A percentile compares a stretch with the other conserved stretches of the same genome.
Conservation (phyloP, 2,329 filamentous ascomycete genomes). For the Xylaria sp. region DNA sequence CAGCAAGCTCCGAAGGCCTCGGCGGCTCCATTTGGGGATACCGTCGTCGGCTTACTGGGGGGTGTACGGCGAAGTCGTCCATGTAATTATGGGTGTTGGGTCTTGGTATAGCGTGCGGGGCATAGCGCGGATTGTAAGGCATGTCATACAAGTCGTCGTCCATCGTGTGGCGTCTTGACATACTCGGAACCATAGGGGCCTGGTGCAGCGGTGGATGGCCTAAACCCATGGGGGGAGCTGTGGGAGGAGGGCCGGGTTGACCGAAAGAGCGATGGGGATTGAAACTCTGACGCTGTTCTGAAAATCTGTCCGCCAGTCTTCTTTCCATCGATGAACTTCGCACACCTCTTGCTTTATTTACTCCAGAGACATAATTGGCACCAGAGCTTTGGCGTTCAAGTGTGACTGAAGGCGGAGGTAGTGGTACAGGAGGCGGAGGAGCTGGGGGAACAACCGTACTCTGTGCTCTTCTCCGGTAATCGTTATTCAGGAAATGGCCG, state of each 20-base stretch:
- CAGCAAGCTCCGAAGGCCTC: constrained; percentile 48
- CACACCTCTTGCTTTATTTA: constrained; percentile 57
- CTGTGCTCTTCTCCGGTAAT: constrained; percentile 60
- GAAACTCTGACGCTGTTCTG: constrained; percentile 54
- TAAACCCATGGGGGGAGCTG: constrained; percentile 47
- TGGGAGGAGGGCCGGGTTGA: constrained; percentile 45
- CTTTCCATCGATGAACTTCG: constrained; percentile 60
- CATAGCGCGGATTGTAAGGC: constrained; percentile 47
- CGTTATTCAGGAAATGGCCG: constrained; percentile 70
- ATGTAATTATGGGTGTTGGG: constrained; percentile 43
- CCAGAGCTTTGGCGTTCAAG: constrained; percentile 53
- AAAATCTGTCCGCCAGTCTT: constrained; percentile 63
- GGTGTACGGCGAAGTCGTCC: constrained; percentile 44
- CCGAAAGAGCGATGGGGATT: constrained; percentile 45
- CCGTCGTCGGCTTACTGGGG: constrained; percentile 40
- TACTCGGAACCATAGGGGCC: constrained; percentile 44
- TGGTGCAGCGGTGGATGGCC: constrained; percentile 48
- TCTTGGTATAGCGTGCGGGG: constrained; percentile 47
- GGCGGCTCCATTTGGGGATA: constrained; percentile 43
- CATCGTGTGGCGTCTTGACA: constrained; percentile 55
- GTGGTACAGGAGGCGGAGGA: constrained; percentile 49
- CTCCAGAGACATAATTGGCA: constrained; percentile 58
- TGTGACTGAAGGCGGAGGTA: constrained; percentile 42
- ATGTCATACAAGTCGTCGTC: constrained; percentile 56
- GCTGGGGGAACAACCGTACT: constrained; percentile 52